Evolutionary conservation across 2,329 filamentous ascomycete species (phyloP).

Genomic region (Ambrosiella cleistominuta): DNA sequence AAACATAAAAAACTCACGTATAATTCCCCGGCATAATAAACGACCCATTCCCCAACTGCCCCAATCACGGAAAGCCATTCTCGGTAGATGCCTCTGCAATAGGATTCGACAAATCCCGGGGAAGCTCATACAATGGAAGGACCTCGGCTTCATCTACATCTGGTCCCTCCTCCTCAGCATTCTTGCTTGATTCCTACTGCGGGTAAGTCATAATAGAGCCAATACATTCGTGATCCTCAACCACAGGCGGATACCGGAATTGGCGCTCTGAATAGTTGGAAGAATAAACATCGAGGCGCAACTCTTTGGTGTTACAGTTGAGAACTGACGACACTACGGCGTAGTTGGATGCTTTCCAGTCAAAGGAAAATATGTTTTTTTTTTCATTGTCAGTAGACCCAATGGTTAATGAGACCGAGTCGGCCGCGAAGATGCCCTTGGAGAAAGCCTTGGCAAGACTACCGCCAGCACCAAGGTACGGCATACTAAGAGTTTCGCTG

Average conservation of each 20-base stretch:
- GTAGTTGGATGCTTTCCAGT: slow-evolving; percentile 13
- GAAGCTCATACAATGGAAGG: no score
- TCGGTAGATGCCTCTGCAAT: slow-evolving; percentile 14
- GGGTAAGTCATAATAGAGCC: slow-evolving; percentile 15
- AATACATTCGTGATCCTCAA: slow-evolving; percentile 24
- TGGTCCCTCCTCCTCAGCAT: no score
- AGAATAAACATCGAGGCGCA: slow-evolving; percentile 26
- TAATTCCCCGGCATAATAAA: slow-evolving; percentile 18
- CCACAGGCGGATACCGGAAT: slow-evolving; percentile 25
- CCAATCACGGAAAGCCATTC: slow-evolving; percentile 17
- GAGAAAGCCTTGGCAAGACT: slow-evolving; percentile 4
- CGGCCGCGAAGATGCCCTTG: slow-evolving; percentile 1
- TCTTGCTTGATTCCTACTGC: no score
- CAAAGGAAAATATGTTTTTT: slow-evolving; percentile 9
- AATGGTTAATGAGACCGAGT: not conserved
- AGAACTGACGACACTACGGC: slow-evolving; percentile 15
- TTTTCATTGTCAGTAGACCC: not conserved
- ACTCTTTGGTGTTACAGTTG: slow-evolving; percentile 20
- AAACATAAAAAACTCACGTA: slow-evolving; percentile 1
- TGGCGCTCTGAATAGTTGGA: slow-evolving; percentile 21
- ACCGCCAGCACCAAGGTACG: slow-evolving; percentile 12
- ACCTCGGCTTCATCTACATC: no score
- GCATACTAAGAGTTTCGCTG: not conserved
- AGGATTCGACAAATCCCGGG: slow-evolving; percentile 18
- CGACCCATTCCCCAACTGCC: slow-evolving; percentile 17